phyloP scores from a whole-genome alignment of 169 alveolate genomes.

The Neospora caninum region DNA sequence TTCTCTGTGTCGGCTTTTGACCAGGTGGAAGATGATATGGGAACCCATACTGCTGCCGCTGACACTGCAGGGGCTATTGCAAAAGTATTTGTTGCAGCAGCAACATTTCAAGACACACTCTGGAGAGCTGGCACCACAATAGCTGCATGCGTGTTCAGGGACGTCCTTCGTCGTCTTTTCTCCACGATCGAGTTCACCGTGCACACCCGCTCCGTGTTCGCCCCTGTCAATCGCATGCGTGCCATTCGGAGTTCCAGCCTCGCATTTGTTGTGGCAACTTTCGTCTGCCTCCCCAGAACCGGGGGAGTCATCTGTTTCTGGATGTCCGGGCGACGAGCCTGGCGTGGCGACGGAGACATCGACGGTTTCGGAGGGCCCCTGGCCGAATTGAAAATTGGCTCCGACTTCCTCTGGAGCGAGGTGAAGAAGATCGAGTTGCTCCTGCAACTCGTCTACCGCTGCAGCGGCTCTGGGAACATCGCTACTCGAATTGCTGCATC shows the following conservation, averaged over 20 bases:
- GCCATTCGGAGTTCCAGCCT: neutral
- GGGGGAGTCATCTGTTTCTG: neutral
- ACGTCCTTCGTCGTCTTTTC: neutral
- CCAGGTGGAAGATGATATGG: constrained; percentile 84
- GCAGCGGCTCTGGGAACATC: neutral
- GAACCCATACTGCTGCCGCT: constrained; percentile 70
- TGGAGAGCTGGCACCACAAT: constrained; percentile 70
- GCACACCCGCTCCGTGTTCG: neutral
- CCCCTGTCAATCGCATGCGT: neutral
- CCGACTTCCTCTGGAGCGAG: neutral
- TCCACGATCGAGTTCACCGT: neutral
- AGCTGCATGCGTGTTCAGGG: constrained; percentile 22
- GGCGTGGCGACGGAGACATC: neutral
- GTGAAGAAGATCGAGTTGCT: neutral
- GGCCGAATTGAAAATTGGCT: neutral
- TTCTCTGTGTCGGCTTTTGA: constrained; percentile 81
- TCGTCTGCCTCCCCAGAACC: neutral
- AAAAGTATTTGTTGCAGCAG: constrained; percentile 82
- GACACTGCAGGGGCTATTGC: constrained; percentile 77
- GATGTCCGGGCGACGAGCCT: neutral
- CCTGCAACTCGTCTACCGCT: neutral
- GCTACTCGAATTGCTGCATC: neutral
- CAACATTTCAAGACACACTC: constrained; percentile 80
- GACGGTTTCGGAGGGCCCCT: neutral
- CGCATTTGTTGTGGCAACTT: neutral